Conservation (phyloP, 306 rosid genomes). For the Sophora flavescens region DNA sequence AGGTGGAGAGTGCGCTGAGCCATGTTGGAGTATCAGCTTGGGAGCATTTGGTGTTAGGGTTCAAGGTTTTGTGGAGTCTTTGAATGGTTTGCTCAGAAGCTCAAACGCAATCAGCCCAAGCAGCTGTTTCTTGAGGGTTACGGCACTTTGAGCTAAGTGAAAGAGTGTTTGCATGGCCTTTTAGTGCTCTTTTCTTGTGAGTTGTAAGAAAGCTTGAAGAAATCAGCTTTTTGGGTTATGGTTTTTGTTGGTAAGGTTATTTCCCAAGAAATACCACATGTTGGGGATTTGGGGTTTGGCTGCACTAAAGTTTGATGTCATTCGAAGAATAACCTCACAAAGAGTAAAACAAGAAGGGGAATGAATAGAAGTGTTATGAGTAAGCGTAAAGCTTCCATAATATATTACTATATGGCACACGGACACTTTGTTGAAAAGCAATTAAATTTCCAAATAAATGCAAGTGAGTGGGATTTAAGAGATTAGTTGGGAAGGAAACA, state of each 20-base stretch:
- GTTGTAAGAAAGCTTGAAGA: slow-evolving; percentile 55
- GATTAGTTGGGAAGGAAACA: too few species aligned
- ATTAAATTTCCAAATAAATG: too few species aligned
- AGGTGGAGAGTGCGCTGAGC: slow-evolving; percentile 75
- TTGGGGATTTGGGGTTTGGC: slow-evolving; percentile 69
- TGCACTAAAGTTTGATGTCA: slow-evolving; percentile 61
- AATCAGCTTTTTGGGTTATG: slow-evolving; percentile 55
- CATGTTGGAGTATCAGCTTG: slow-evolving; percentile 63
- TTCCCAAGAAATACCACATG: slow-evolving; percentile 58
- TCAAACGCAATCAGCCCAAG: slow-evolving; percentile 77
- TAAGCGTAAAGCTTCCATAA: neutral
- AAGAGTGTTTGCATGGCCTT: slow-evolving; percentile 46
- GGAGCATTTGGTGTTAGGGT: slow-evolving; percentile 50
- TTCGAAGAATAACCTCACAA: slow-evolving; percentile 24
- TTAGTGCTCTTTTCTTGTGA: slow-evolving; percentile 55
- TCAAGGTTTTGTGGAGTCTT: slow-evolving; percentile 57
- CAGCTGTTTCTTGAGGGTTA: slow-evolving; percentile 54
- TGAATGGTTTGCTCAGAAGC: slow-evolving; percentile 57
- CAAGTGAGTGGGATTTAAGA: too few species aligned
- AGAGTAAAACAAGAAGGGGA: neutral
- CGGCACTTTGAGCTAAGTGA: slow-evolving; percentile 53
- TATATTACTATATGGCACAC: neutral
- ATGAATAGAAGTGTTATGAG: neutral
- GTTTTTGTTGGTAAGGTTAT: slow-evolving; percentile 4
- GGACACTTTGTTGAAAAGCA: too few species aligned